These are phyloP conservation scores for Botryotinia convoluta DNA, from an alignment of 2,329 filamentous ascomycete genomes.

Conservation along the genomic window DNA sequence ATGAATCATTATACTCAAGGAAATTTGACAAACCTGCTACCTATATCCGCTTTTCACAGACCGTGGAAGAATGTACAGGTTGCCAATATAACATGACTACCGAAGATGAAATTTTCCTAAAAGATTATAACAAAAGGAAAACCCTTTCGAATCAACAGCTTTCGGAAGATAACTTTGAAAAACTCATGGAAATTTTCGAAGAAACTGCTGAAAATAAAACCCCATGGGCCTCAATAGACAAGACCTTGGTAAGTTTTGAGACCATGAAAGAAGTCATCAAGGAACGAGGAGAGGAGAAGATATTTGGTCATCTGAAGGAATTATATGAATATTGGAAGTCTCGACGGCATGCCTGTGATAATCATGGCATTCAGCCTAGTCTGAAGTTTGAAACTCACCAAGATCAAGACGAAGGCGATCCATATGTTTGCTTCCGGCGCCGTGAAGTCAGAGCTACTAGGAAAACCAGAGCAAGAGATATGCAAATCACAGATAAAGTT, in stretches of 20 bases:
- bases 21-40: conserved; percentile 80
- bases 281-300: conserved; percentile 47
- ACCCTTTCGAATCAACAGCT: conserved; percentile 58
- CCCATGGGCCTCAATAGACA: conserved; percentile 87
- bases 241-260: conserved; percentile 74
- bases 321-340: conserved; percentile 90
- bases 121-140: conserved; percentile 76
- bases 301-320: conserved; percentile 62
- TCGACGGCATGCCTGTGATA: conserved; percentile 63
- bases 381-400: conserved; percentile 94
- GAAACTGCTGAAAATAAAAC: conserved; percentile 79
- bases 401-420: conserved; percentile 92
- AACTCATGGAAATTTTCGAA: conserved; percentile 93
- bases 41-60: conserved; percentile 97
- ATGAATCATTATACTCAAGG: conserved; percentile 82
- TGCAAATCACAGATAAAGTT: conserved; percentile 90
- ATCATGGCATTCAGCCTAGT: conserved; percentile 69
- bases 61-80: conserved; percentile 91
- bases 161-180: conserved; percentile 89
- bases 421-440: conserved; percentile 95
- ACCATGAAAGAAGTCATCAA: conserved; percentile 69
- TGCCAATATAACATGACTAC: conserved; percentile 92
- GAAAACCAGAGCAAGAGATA: conserved; percentile 91
- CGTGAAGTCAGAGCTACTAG: conserved; percentile 91
- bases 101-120: conserved; percentile 84